These are phyloP conservation scores for Castanopsis chinensis DNA, from an alignment of 306 rosid species.

Conservation along the genomic window DNA sequence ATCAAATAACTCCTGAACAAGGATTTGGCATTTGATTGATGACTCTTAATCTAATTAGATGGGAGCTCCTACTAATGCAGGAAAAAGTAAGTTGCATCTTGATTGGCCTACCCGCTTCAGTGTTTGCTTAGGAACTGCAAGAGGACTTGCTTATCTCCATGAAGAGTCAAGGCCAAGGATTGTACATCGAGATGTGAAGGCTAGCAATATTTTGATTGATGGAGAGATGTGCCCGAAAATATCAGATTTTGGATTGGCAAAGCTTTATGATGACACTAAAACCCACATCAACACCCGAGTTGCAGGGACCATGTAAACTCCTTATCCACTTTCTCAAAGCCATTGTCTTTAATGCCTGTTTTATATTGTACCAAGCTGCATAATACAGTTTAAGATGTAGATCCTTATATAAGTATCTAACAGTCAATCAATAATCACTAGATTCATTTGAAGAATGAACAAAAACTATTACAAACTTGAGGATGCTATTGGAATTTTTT, in stretches of 20 bases:
- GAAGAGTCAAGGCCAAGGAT: slow-evolving; percentile 69
- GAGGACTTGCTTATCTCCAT: slow-evolving; percentile 73
- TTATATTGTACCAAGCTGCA: no score
- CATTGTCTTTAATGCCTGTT: no score
- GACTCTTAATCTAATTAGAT: no score
- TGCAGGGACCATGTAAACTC: slow-evolving; percentile 70
- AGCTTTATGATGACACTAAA: slow-evolving; percentile 69
- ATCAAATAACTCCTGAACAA: no score
- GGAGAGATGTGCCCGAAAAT: slow-evolving; percentile 58
- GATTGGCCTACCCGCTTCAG: slow-evolving; percentile 66
- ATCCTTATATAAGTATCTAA: no score
- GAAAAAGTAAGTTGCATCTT: slow-evolving; percentile 34
- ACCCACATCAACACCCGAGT: slow-evolving; percentile 75
- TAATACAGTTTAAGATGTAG: no score
- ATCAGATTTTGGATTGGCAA: slow-evolving; percentile 82
- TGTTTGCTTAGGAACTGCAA: slow-evolving; percentile 64
- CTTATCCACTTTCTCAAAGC: no score
- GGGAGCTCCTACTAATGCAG: slow-evolving; percentile 19
- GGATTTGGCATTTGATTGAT: no score
- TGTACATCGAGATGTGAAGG: slow-evolving; percentile 82
- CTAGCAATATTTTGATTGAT: slow-evolving; percentile 77
- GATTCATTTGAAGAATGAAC: no score
- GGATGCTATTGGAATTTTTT: no score
- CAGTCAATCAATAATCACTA: no score
- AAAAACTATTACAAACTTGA: no score